Evolutionary conservation across 192 early-diverging fungal species (phyloP), one percentile per base, ranked within the genome.

Genomic region (Podila horticola): DNA sequence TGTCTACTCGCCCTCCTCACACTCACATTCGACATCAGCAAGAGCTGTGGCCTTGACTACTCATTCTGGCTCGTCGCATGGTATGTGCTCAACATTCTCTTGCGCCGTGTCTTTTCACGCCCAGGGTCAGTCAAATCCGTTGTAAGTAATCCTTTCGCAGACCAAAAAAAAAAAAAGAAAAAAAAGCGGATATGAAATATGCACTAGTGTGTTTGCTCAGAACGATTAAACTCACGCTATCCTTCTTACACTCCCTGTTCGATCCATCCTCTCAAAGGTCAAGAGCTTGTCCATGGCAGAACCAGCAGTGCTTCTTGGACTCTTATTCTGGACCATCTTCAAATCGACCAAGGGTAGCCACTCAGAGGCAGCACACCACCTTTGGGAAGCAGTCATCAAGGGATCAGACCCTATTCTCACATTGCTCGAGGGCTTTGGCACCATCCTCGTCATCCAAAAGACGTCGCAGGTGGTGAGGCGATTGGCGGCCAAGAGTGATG

Each of bases 51-150:
- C 4, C 75, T 79, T 52, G 66, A 79, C 59, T 79, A 67, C 61
- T 79, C 75, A 20, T 59, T 79, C 59, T 79, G 75, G 75, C 65
- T 79, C 29, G 75, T 79, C 50, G 71, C 75, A 5, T 79, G 70
- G 69, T 79, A 79, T 49, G 30, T 64, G 28, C 55, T 38, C 51
- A 72, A 59, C 26, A 58, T 79, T 26, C 11, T 58, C 51, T 64
- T 79, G 38, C 30, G 61, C 38, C 69, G 75, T 38, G 28, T 79
- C 52, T 61, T 79, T 62, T 52, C 61, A 3, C 60, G 49, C 10
- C 50, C 63, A 22, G 33, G 60, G 15, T 45, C 66, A 26, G 34
- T 68, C 49, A 79, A 64, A 58, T 58, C 62, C 52, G 49, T 66
- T 64, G 75, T 72, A 79, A 58, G 17, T 49, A 4, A 3, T 13